Evolutionary conservation across 2,329 filamentous ascomycete species (phyloP).

Genomic region (Cercospora zeina): DNA sequence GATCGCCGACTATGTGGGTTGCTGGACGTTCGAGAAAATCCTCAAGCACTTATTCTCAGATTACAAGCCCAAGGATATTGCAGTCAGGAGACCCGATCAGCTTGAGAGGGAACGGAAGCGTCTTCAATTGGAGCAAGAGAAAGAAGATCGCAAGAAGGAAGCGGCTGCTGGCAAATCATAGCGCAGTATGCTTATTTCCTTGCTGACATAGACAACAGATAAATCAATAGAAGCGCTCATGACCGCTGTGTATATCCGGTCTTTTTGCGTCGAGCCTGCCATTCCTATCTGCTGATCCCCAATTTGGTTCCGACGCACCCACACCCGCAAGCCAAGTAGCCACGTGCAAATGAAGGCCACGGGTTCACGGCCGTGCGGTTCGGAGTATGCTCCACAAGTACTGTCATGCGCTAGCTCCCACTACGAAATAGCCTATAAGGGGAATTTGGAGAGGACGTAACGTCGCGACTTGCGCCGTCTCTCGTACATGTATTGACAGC

Average conservation of each 20-base stretch:
- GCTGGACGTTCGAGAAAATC: slow-evolving; percentile 81
- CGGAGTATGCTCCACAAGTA: not conserved
- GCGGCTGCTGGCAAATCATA: slow-evolving; percentile 37
- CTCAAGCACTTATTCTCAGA: slow-evolving; percentile 87
- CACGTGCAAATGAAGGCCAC: not conserved
- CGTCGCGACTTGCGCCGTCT: not conserved
- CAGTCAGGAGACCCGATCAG: slow-evolving; percentile 81
- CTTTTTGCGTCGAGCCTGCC: not conserved
- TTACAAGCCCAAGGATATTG: slow-evolving; percentile 91
- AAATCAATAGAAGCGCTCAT: not conserved
- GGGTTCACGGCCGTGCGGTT: not conserved
- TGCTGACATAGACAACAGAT: slow-evolving; percentile 8
- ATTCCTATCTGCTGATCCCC: not conserved
- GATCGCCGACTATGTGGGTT: slow-evolving; percentile 82
- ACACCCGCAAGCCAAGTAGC: not conserved
- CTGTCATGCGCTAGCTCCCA: not conserved
- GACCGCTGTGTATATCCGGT: not conserved
- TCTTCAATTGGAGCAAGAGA: slow-evolving; percentile 55
- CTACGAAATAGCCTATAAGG: not conserved
- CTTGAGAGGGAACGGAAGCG: slow-evolving; percentile 71
- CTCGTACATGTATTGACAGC: not conserved
- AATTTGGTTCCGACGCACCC: not conserved
- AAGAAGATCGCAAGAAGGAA: slow-evolving; percentile 44
- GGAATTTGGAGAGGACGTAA: not conserved
- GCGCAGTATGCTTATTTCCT: not conserved